phyloP scores from a whole-genome alignment of 208 protist genomes.

The Naegleria fowleri region DNA sequence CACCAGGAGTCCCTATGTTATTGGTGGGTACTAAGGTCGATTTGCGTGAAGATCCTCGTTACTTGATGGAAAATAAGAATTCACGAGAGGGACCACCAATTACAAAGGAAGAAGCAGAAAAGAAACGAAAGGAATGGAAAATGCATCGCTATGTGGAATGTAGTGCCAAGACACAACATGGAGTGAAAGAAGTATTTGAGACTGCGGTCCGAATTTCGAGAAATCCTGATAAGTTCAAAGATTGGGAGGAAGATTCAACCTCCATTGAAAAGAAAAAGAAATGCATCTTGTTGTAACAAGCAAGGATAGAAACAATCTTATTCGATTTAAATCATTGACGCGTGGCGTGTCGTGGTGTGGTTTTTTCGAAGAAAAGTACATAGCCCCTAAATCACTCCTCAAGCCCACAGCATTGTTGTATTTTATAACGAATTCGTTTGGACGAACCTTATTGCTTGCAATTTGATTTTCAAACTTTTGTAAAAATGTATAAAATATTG shows the following conservation, averaged over 20 bases:
- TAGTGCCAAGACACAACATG: slow-evolving; percentile 53
- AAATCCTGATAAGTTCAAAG: neutral
- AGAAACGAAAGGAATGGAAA: slow-evolving; percentile 30
- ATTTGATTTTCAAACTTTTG: too few relatives aligned
- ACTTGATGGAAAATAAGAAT: neutral
- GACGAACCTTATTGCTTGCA: too few relatives aligned
- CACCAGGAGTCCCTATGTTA: slow-evolving; percentile 60
- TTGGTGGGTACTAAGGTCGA: slow-evolving; percentile 82
- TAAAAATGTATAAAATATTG: too few relatives aligned
- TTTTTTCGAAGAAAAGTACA: too few relatives aligned
- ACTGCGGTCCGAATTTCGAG: slow-evolving; percentile 21
- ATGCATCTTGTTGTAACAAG: neutral
- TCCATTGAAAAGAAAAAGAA: neutral
- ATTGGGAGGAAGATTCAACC: neutral
- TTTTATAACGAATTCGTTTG: too few relatives aligned
- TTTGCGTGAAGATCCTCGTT: slow-evolving; percentile 58
- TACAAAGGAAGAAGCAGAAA: slow-evolving; percentile 39
- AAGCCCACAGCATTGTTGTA: too few relatives aligned
- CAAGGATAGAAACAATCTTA: too few relatives aligned
- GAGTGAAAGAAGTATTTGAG: slow-evolving; percentile 71
- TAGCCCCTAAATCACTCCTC: too few relatives aligned
- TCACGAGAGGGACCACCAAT: neutral
- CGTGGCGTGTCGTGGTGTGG: too few relatives aligned
- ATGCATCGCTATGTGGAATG: slow-evolving; percentile 44
- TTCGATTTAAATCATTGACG: too few relatives aligned